A percentile compares a stretch with the other conserved stretches of the same genome.
These are phyloP conservation scores for Acarospora socialis DNA, from an alignment of 2,329 filamentous ascomycete genomes.

Conservation along the genomic window DNA sequence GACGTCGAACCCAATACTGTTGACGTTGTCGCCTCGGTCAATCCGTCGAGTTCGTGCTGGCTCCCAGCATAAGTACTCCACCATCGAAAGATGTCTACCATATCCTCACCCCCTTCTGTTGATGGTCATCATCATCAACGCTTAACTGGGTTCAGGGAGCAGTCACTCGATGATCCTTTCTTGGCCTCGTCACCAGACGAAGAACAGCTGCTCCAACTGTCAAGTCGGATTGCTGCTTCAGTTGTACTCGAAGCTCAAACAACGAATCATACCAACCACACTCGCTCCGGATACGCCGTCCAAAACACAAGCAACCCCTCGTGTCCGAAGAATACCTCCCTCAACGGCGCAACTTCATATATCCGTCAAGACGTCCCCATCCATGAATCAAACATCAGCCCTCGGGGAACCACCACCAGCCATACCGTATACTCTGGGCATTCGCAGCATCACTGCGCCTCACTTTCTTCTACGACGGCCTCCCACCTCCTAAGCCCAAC, in stretches of 20 bases:
- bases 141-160: slow-evolving; percentile 20
- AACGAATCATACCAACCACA: no score
- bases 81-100: slow-evolving; percentile 17
- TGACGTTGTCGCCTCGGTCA: no score
- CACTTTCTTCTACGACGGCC: slow-evolving; percentile 7
- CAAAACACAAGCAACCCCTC: slow-evolving; percentile 7
- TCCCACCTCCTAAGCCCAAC: slow-evolving; percentile 20
- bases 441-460: slow-evolving; percentile 1
- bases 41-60: no score
- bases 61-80: no score
- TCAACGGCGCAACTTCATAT: not conserved
- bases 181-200: slow-evolving; percentile 26
- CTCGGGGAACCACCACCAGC: slow-evolving; percentile 2
- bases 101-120: slow-evolving; percentile 15
- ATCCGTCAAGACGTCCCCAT: not conserved
- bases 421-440: not conserved
- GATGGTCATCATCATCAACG: slow-evolving; percentile 17
- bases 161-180: slow-evolving; percentile 24
- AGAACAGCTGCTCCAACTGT: slow-evolving; percentile 23
- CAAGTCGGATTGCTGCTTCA: slow-evolving; percentile 13
- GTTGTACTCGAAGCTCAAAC: no score
- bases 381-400: not conserved
- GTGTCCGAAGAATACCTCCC: not conserved
- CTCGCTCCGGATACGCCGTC: slow-evolving; percentile 3
- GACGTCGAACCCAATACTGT: no score